These are phyloP conservation scores for Pisolithus marmoratus DNA, from an alignment of 768 basidiomycete genomes.

Conservation along the genomic window DNA sequence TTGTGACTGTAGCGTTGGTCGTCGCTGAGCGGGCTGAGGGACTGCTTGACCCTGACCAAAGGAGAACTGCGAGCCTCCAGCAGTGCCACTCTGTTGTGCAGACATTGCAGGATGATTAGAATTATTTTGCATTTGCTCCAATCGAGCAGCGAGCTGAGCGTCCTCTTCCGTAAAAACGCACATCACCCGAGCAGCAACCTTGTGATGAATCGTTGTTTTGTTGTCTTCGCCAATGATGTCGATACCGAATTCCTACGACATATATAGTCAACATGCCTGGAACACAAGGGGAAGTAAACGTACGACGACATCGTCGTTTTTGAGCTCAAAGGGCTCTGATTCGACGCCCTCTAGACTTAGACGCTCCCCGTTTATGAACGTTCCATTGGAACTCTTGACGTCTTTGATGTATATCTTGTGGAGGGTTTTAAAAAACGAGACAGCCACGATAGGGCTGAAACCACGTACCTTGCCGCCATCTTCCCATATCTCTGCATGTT, in stretches of 20 bases:
- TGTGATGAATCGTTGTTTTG: slow-evolving; percentile 96
- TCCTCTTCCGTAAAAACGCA: slow-evolving; percentile 88
- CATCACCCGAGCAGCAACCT: slow-evolving; percentile 91
- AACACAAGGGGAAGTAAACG: slow-evolving; percentile 26
- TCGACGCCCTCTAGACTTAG: slow-evolving; percentile 86
- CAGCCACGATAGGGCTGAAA: neutral
- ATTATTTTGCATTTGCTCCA: slow-evolving; percentile 57
- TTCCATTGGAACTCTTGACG: slow-evolving; percentile 96
- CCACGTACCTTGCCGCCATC: slow-evolving; percentile 71
- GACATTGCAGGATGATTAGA: slow-evolving; percentile 21
- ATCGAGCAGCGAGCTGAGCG: slow-evolving; percentile 63
- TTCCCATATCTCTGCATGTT: slow-evolving; percentile 99
- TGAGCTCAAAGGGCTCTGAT: slow-evolving; percentile 89
- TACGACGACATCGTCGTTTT: slow-evolving; percentile 94
- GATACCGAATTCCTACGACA: slow-evolving; percentile 89
- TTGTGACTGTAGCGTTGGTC: slow-evolving; percentile 54
- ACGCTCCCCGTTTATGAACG: slow-evolving; percentile 95
- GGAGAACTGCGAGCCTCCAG: slow-evolving; percentile 31
- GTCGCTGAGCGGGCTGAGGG: slow-evolving; percentile 39
- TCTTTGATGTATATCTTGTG: slow-evolving; percentile 94
- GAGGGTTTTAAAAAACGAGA: slow-evolving; percentile 8
- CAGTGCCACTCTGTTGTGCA: slow-evolving; percentile 31
- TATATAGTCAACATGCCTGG: slow-evolving; percentile 2
- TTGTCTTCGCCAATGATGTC: slow-evolving; percentile 99
- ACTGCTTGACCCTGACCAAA: slow-evolving; percentile 34